phyloP scores from a whole-genome alignment of 805 yeast species.

The Scheffersomyces amazonensis region DNA sequence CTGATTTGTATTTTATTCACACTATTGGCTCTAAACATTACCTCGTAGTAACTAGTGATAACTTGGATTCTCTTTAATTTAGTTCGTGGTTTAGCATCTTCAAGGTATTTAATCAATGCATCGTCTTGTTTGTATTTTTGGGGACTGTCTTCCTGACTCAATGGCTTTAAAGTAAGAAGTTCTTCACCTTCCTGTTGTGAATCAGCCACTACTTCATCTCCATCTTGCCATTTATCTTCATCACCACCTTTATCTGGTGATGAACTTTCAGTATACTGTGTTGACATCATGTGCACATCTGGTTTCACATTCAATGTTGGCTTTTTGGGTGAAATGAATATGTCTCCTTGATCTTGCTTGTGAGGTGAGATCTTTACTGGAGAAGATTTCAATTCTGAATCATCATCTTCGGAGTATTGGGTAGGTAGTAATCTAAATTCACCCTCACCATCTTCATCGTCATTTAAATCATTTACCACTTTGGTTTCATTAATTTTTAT shows the following conservation, averaged over 20 bases:
- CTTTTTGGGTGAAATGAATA: not conserved
- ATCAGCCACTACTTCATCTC: constrained; percentile 12
- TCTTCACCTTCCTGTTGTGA: constrained; percentile 10
- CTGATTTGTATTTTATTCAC: too few relatives aligned
- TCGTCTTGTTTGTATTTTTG: too few relatives aligned
- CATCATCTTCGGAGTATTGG: constrained; percentile 23
- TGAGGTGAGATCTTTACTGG: constrained; percentile 10
- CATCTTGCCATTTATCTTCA: not conserved
- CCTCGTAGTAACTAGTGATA: constrained; percentile 9
- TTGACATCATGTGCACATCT: constrained; percentile 1
- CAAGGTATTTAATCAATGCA: not conserved
- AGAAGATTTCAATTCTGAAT: constrained; percentile 1
- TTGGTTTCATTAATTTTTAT: not conserved
- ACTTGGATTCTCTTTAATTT: constrained; percentile 3
- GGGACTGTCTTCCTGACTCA: too few relatives aligned
- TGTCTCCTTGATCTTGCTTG: not conserved
- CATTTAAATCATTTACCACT: too few relatives aligned
- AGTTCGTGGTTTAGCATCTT: constrained; percentile 2
- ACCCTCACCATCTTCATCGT: not conserved
- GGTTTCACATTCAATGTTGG: not conserved
- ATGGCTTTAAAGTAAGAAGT: too few relatives aligned
- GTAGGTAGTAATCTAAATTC: constrained; percentile 15
- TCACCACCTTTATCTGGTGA: not conserved
- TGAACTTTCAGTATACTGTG: constrained; percentile 6
- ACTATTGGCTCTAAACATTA: constrained; percentile 17